Conservation (phyloP, 306 rosid species). For the Betula pendula region DNA sequence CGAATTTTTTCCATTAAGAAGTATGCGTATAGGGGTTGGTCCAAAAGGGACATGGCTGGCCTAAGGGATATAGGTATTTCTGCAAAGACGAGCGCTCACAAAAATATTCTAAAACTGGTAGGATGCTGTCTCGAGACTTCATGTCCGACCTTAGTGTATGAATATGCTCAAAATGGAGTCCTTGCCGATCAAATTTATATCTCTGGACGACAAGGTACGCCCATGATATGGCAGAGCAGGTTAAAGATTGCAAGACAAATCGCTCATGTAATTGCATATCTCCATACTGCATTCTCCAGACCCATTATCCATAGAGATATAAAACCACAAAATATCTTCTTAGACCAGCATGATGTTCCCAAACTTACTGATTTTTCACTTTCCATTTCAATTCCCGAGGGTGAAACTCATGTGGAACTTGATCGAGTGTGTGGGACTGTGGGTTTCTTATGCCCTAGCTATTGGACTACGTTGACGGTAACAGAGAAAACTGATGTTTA, state of each 20-base stretch:
- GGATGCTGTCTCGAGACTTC: neutral
- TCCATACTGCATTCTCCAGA: neutral
- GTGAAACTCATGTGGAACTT: neutral
- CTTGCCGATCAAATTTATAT: neutral
- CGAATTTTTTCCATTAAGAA: neutral
- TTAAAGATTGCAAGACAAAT: neutral
- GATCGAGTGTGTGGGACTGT: too few species aligned
- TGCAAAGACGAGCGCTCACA: neutral
- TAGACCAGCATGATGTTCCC: conserved; percentile 7
- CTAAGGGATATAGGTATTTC: neutral
- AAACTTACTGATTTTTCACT: conserved; percentile 4
- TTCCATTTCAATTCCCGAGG: conserved; percentile 18
- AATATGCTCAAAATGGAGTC: neutral
- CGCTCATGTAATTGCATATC: neutral
- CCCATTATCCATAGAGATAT: conserved; percentile 13
- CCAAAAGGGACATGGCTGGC: too few species aligned
- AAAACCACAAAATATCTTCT: neutral
- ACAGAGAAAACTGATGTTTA: conserved; percentile 16
- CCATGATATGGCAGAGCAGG: neutral
- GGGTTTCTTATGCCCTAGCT: too few species aligned
- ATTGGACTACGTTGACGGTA: too few species aligned
- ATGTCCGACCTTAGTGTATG: neutral
- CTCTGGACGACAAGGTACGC: neutral
- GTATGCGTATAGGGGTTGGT: too few species aligned
- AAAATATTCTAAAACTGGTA: neutral